Percentiles rank a stretch among this genome's conserved stretches.
Conservation (phyloP, 768 basidiomycete genomes). For the Xerocomellus dryophilus region DNA sequence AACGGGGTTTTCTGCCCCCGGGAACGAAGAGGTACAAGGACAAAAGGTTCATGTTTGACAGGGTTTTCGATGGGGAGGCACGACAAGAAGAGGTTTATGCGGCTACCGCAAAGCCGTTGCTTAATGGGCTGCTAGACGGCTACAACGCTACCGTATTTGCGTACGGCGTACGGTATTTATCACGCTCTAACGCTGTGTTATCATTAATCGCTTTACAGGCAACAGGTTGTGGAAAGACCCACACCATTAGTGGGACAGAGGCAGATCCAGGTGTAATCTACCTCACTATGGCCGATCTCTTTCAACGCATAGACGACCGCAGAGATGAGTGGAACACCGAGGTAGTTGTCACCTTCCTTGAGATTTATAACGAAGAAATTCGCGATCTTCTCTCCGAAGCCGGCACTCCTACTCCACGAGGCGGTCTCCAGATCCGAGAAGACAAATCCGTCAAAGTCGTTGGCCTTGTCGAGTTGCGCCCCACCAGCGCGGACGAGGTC, state of each 20-base stretch:
- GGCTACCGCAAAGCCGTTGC: slow-evolving; percentile 78
- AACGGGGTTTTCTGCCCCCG: slow-evolving; percentile 80
- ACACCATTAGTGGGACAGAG: slow-evolving; percentile 94
- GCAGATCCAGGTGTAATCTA: slow-evolving; percentile 91
- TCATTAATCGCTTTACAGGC: slow-evolving; percentile 54
- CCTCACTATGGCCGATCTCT: slow-evolving; percentile 95
- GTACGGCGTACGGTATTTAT: slow-evolving; percentile 74
- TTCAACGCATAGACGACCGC: slow-evolving; percentile 86
- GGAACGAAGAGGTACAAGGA: slow-evolving; percentile 95
- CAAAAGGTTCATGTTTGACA: slow-evolving; percentile 95
- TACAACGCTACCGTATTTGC: slow-evolving; percentile 98
- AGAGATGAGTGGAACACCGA: slow-evolving; percentile 82
- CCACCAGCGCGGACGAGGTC: slow-evolving; percentile 85
- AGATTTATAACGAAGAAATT: slow-evolving; percentile 99
- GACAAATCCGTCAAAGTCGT: slow-evolving; percentile 91
- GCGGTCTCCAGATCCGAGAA: slow-evolving; percentile 91
- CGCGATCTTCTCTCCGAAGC: slow-evolving; percentile 87
- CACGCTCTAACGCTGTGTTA: background rate
- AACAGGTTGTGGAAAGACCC: slow-evolving; percentile 99
- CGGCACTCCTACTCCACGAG: slow-evolving; percentile 58
- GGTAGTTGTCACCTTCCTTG: slow-evolving; percentile 91
- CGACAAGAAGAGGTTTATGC: slow-evolving; percentile 86
- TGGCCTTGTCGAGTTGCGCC: slow-evolving; percentile 77
- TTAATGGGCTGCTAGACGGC: slow-evolving; percentile 84
- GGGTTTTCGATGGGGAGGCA: slow-evolving; percentile 79